Conservation (phyloP, 78 protist genomes). For the Dictyostelium purpureum region DNA sequence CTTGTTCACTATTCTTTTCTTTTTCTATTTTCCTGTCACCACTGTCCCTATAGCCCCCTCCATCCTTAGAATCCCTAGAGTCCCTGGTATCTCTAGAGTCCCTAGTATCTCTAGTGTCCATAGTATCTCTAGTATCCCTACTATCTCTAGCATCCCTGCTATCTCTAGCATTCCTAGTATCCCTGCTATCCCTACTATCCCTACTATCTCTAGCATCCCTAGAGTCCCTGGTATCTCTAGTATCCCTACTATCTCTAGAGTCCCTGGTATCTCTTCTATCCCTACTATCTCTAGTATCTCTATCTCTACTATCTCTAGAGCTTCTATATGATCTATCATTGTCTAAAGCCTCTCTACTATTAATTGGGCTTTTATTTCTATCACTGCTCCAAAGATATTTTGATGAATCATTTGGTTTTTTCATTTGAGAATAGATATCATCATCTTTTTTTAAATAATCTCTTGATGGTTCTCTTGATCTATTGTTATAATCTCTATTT, state of each 20-base stretch:
- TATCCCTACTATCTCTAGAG: not conserved
- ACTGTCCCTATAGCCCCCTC: not conserved
- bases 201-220: not conserved
- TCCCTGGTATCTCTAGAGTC: not conserved
- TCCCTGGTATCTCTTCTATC: not conserved
- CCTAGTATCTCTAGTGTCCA: not conserved
- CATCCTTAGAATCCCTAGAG: not conserved
- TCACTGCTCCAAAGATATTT: slow-evolving; percentile 11
- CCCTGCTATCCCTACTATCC: slow-evolving; percentile 10
- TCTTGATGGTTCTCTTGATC: slow-evolving; percentile 3
- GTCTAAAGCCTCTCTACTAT: not conserved
- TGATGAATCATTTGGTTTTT: slow-evolving; percentile 22
- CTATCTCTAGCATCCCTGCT: not conserved
- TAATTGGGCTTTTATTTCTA: not conserved
- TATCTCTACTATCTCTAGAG: not conserved
- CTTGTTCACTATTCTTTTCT: not conserved
- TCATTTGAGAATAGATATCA: slow-evolving; percentile 10
- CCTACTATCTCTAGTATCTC: slow-evolving; percentile 30
- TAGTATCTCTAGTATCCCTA: not conserved
- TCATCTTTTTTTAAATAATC: slow-evolving; percentile 49
- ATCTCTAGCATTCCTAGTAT: slow-evolving; percentile 27
- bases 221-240: slow-evolving; percentile 7
- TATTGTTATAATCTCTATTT: not conserved
- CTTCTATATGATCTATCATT: not conserved
- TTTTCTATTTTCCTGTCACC: not conserved